These are phyloP conservation scores for Cladosporium sp. DNA, from an alignment of 2,329 filamentous ascomycete genomes.

Conservation along the genomic window DNA sequence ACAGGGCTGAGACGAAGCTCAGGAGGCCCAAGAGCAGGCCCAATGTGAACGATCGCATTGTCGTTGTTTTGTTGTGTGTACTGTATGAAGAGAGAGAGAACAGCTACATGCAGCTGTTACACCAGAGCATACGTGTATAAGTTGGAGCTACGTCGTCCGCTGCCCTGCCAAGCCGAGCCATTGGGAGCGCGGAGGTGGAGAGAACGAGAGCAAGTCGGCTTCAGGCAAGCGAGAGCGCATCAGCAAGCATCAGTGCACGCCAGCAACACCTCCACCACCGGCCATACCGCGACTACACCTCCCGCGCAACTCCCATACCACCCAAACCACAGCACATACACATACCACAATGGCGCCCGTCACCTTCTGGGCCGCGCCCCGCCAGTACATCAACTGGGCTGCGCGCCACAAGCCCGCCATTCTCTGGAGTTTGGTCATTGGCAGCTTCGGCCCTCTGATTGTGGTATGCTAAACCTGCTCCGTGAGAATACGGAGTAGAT, in stretches of 20 bases:
- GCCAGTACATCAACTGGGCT: constrained; percentile 86
- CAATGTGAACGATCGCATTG: constrained; percentile 35
- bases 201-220: background rate
- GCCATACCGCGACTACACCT: background rate
- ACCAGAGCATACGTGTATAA: constrained; percentile 2
- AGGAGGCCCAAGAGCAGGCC: constrained; percentile 64
- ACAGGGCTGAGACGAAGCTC: constrained; percentile 71
- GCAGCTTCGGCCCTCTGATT: constrained; percentile 68
- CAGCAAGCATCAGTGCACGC: constrained; percentile 1
- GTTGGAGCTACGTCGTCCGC: constrained; percentile 15
- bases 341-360: constrained; percentile 62
- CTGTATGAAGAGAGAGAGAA: background rate
- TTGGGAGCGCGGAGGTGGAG: constrained; percentile 9
- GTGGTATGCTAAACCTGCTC: constrained; percentile 43
- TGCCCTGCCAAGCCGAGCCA: constrained; percentile 7
- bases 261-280: background rate
- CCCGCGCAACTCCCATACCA: background rate
- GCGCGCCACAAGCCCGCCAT: constrained; percentile 84
- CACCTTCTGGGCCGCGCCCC: constrained; percentile 79
- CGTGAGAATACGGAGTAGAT: background rate
- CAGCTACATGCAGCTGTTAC: background rate
- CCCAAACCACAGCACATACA: constrained; percentile 29
- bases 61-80: constrained; percentile 14
- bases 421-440: constrained; percentile 83
- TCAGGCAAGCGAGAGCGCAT: background rate